Evolutionary conservation across 2,329 filamentous ascomycete species (phyloP).

Genomic region (Aspergillus quadricinctus): DNA sequence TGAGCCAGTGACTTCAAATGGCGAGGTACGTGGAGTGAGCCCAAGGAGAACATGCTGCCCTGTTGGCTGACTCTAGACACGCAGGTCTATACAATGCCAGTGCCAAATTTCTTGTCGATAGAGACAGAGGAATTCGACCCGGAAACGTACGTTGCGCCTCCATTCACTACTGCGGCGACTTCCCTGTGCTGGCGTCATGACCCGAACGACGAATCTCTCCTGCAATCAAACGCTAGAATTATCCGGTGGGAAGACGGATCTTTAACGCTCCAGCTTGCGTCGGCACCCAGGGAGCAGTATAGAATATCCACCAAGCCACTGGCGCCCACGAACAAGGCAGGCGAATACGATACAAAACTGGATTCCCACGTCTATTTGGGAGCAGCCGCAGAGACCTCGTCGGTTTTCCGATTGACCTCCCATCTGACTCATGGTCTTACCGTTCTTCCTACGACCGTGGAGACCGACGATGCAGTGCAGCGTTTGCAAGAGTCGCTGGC

Average conservation of each 20-base stretch:
- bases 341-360: conserved; percentile 50
- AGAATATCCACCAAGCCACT: conserved; percentile 55
- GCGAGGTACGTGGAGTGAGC: conserved; percentile 28
- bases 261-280: conserved; percentile 61
- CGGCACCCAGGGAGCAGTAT: conserved; percentile 58
- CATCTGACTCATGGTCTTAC: conserved; percentile 59
- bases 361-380: conserved; percentile 63
- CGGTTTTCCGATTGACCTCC: conserved; percentile 57
- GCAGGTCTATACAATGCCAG: conserved; percentile 58
- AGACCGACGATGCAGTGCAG: conserved; percentile 58
- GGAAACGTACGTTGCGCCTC: conserved; percentile 57
- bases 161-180: conserved; percentile 60
- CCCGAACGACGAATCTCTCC: conserved; percentile 51
- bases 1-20: conserved; percentile 48
- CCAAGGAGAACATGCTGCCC: too few species aligned
- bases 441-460: conserved; percentile 52
- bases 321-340: conserved; percentile 51
- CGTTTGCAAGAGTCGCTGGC: conserved; percentile 58
- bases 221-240: conserved; percentile 63
- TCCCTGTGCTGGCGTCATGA: conserved; percentile 64
- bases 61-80: not conserved
- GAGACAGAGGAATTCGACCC: conserved; percentile 59
- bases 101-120: conserved; percentile 60
- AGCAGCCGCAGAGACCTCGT: conserved; percentile 54
- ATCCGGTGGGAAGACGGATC: conserved; percentile 65